Evolutionary conservation across 768 basidiomycete species (phyloP).

Genomic region (Lentinula sp.): DNA sequence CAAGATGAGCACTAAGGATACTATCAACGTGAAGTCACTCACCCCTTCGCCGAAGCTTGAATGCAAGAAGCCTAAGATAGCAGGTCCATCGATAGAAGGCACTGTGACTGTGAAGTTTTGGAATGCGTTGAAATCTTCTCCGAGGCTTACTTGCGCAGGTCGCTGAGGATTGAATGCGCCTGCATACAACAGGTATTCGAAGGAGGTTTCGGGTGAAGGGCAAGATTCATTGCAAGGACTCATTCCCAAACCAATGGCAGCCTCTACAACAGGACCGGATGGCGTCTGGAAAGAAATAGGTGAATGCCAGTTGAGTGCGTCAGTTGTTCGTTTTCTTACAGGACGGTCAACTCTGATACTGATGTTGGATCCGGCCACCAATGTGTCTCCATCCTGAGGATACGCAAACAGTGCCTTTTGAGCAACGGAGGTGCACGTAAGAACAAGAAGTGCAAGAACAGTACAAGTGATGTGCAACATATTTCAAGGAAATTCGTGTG

Average conservation of each 20-base stretch:
- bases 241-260: neutral
- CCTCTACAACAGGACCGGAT: neutral
- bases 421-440: neutral
- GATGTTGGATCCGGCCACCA: neutral
- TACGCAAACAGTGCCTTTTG: neutral
- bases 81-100: neutral
- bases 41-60: conserved; percentile 5
- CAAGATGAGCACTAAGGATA: neutral
- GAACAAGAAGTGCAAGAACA: neutral
- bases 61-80: conserved; percentile 1
- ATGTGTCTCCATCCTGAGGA: neutral
- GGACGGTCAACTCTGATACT: conserved; percentile 1
- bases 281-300: neutral
- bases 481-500: neutral
- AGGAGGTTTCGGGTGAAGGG: neutral
- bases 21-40: neutral
- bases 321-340: neutral
- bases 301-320: neutral
- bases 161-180: neutral
- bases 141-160: neutral
- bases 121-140: neutral
- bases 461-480: neutral
- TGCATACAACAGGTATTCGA: neutral
- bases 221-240: neutral
- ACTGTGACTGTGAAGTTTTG: neutral